Evolutionary conservation across 768 basidiomycete species (phyloP), one percentile per base, ranked within the genome.

Genomic region (Lactarius evosmus): DNA sequence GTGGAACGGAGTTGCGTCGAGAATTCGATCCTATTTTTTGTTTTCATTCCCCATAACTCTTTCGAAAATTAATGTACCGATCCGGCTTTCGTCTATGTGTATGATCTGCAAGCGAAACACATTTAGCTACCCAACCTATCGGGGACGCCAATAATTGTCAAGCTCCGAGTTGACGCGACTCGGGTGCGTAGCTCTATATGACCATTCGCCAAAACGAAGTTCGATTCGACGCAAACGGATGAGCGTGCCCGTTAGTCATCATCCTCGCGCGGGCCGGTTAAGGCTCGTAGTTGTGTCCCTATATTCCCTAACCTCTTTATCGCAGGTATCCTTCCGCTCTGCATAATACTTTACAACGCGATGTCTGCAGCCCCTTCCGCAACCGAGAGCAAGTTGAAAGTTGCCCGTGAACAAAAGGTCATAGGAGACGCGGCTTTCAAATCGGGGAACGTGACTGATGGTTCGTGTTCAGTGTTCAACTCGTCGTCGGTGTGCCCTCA

Each of bases 381-480:
- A 30, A 53, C 34, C 25, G 58, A 63, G 30, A 38, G n/a, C 27
- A 72, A 71, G 59, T 22, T 69, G 44, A 57, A 40, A 38, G 17
- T 56, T 30, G 62, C 66, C 22, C 58, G 53, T 34, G 77, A 84
- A 67, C 86, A 84, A 79, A 91, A 91, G 70, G 86, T 84, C 22
- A 74, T 72, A 11, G 89, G 75, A 11, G 89, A 91, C 78, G 74
- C 80, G 61, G 86, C 87, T 1, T 91, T 90, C 75, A 89, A 87
- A 71, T 72, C 75, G 11, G 89, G 86, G 27, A 79, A 89, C 67
- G 63, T 80, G 46, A 82, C 83, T 71, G 79, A 77, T 69, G 88
- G 89, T 88, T 65, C 19, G 68, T 53, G 36, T 52, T 34, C 33
- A 30, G 11, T 4, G 22, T 51, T 56, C 29, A 0, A 4, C 25